Conservation (phyloP, 2,329 filamentous ascomycete species). For the Chrysoporthe puriensis region DNA sequence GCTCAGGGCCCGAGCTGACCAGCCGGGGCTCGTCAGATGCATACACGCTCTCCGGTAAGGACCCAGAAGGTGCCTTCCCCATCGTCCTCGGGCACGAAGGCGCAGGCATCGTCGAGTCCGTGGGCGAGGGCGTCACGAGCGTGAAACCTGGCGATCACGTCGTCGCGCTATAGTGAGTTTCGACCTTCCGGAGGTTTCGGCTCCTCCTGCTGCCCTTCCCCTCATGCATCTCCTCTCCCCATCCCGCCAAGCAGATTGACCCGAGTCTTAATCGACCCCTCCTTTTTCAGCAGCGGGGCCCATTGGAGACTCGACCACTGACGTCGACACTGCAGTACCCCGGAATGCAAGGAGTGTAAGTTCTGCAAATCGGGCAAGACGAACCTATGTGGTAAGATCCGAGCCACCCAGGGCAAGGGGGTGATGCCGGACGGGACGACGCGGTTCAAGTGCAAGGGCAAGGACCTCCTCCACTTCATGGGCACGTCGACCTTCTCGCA, state of each 20-base stretch:
- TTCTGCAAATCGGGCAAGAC: slow-evolving; percentile 99
- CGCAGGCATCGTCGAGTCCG: slow-evolving; percentile 88
- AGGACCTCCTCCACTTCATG: slow-evolving; percentile 98
- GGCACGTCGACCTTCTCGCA: slow-evolving; percentile 98
- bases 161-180: slow-evolving; percentile 77
- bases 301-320: background rate
- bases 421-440: slow-evolving; percentile 97
- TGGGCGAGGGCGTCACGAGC: slow-evolving; percentile 92
- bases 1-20: slow-evolving; percentile 9
- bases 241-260: background rate
- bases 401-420: slow-evolving; percentile 92
- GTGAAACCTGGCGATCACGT: slow-evolving; percentile 95
- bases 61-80: slow-evolving; percentile 93
- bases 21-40: slow-evolving; percentile 62
- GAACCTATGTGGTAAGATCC: slow-evolving; percentile 98
- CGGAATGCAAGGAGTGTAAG: slow-evolving; percentile 97
- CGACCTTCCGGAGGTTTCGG: slow-evolving; percentile 14
- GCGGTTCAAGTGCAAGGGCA: slow-evolving; percentile 92
- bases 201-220: background rate
- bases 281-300: background rate
- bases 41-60: slow-evolving; percentile 94
- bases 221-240: slow-evolving; percentile 21
- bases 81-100: slow-evolving; percentile 89
- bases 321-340: slow-evolving; percentile 66
- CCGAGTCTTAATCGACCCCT: slow-evolving; percentile 9